Evolutionary conservation across 768 basidiomycete genomes (phyloP), one percentile per base, ranked within the genome.

Genomic region (Chlorophyllum brunneum): DNA sequence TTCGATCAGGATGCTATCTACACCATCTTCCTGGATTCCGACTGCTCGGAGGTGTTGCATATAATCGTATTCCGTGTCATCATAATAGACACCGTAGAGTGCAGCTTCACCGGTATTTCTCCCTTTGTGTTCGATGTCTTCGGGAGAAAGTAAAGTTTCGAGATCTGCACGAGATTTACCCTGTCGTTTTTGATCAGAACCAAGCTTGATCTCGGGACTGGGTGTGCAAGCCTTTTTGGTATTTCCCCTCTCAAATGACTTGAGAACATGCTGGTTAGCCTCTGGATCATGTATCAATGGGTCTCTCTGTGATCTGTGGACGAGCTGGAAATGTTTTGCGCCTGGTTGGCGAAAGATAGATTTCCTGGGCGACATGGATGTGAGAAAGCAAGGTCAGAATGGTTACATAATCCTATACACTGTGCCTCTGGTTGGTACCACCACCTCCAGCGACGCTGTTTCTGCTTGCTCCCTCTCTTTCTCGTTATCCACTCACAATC

Each of bases 1-100:
- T 58, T 92, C 89, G 44, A 97, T 72, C 53, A 95, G 76, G 46
- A 91, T 70, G 53, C 83, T 87, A 33, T 93, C 92, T 6, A 88
- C 82, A 9, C 89, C 88, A 38, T 85, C 89, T 63, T 91, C 89
- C 52, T 85, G 79, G 10, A 80, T 61, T 3, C 91, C 92, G 44
- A 91, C 82, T 2, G 80, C 60, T 10, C 92, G 86, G 38, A 99
- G 80, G 70, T 99, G 97, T 66, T 95, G 88, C 90, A 98, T 93
- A 73, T 99, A 99, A 69, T 99, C 91, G 73, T 99, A 99, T 54
- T 93, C 81, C 5, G 91, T 87, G 64, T 99, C 95, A 70, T 98
- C 94, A 70, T 82, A 98, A 70, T 92, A 92, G 63, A 99, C 71
- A 3, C 94, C 97, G 66, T 98, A 95, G 7, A 82, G 65, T 5